Evolutionary conservation across 2,329 filamentous ascomycete genomes (phyloP).

Genomic region (Aspergillus tubingensis): DNA sequence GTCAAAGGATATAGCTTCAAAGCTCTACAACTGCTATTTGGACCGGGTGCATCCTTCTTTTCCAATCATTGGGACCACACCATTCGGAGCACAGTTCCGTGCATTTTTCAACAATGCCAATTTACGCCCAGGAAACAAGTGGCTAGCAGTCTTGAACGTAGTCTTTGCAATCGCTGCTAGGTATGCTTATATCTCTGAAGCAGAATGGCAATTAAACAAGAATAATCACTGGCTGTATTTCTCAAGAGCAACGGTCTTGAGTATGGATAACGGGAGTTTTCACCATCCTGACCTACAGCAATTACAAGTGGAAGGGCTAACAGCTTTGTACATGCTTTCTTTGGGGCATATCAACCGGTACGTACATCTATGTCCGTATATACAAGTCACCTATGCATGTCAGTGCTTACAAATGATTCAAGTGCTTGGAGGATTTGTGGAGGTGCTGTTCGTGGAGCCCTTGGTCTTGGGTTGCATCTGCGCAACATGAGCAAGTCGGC

Average conservation of each 20-base stretch:
- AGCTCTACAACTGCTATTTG: constrained; percentile 45
- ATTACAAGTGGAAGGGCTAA: constrained; percentile 46
- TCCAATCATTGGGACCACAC: constrained; percentile 45
- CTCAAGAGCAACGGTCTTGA: constrained; percentile 41
- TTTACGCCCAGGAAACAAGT: constrained; percentile 41
- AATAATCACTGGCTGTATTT: constrained; percentile 46
- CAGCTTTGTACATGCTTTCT: constrained; percentile 45
- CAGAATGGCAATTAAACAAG: constrained; percentile 39
- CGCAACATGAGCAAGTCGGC: constrained; percentile 41
- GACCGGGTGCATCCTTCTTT: constrained; percentile 48
- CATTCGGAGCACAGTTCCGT: constrained; percentile 46
- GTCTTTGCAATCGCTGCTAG: constrained; percentile 48
- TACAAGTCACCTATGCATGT: neutral
- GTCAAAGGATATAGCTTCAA: constrained; percentile 38
- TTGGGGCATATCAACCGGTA: constrained; percentile 48
- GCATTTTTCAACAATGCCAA: constrained; percentile 38
- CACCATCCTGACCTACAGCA: constrained; percentile 47
- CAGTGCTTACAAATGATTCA: constrained; percentile 7
- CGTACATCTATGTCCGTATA: constrained; percentile 1
- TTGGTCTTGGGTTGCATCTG: constrained; percentile 47
- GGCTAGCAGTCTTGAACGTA: constrained; percentile 48
- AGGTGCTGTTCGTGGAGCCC: constrained; percentile 43
- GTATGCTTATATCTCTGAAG: constrained; percentile 41
- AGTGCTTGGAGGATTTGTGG: constrained; percentile 48
- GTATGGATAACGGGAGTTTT: constrained; percentile 42